phyloP scores from a whole-genome alignment of 345 rosid genomes.

The Rhodamnia rubescens region DNA sequence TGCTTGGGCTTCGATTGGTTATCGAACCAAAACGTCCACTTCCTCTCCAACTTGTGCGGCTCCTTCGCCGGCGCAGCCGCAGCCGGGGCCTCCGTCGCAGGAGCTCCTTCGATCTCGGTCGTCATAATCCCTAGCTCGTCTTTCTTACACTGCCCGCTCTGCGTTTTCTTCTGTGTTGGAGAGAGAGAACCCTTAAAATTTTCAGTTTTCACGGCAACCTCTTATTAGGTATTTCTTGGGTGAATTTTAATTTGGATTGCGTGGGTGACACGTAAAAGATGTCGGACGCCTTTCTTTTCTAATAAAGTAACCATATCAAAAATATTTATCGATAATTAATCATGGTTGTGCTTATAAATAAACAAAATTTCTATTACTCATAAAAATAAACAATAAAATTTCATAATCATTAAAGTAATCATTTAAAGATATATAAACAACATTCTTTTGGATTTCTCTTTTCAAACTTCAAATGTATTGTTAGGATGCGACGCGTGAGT shows the following conservation, averaged over 20 bases:
- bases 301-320: neutral
- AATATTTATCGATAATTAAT: neutral
- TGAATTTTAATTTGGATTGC: neutral
- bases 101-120: conserved; percentile 26
- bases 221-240: neutral
- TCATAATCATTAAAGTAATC: no score
- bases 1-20: conserved; percentile 67
- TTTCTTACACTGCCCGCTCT: neutral
- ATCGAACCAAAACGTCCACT: conserved; percentile 92
- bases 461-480: neutral
- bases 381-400: no score
- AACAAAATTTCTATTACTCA: no score
- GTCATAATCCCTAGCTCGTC: conserved; percentile 22
- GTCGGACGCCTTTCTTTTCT: no score
- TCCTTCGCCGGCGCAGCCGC: conserved; percentile 13
- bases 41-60: conserved; percentile 65
- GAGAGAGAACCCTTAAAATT: neutral
- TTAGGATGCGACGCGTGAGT: no score
- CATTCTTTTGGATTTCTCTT: neutral
- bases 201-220: neutral
- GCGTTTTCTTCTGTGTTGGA: neutral
- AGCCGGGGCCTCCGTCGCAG: neutral
- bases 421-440: neutral
- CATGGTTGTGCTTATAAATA: neutral
- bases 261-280: no score